These are phyloP conservation scores for Baorangia bicolor DNA, from an alignment of 768 basidiomycete species.

Conservation along the genomic window DNA sequence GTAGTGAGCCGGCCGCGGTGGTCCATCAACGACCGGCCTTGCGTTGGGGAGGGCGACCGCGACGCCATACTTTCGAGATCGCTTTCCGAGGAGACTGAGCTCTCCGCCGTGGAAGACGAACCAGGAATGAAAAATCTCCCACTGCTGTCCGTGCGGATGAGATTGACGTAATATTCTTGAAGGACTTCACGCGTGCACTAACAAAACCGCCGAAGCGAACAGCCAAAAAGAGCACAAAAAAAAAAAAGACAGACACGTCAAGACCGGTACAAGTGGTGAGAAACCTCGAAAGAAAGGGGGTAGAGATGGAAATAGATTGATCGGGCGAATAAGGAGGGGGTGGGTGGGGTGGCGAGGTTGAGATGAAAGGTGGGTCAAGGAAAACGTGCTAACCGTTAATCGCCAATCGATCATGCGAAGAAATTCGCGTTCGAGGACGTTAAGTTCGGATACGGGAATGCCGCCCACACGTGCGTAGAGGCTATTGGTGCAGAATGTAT, in stretches of 20 bases:
- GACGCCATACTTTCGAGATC: slow-evolving; percentile 54
- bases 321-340: slow-evolving; percentile 11
- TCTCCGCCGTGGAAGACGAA: slow-evolving; percentile 40
- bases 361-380: slow-evolving; percentile 17
- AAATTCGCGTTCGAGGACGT: slow-evolving; percentile 93
- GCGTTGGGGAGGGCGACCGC: slow-evolving; percentile 49
- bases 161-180: slow-evolving; percentile 92
- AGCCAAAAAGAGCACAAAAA: neutral
- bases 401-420: slow-evolving; percentile 91
- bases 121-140: slow-evolving; percentile 56
- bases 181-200: slow-evolving; percentile 90
- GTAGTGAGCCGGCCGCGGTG: slow-evolving; percentile 26
- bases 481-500: slow-evolving; percentile 91
- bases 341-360: slow-evolving; percentile 1
- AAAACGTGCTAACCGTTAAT: slow-evolving; percentile 72
- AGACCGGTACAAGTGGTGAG: slow-evolving; percentile 16
- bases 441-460: slow-evolving; percentile 86
- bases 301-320: neutral
- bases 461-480: slow-evolving; percentile 97
- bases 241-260: slow-evolving; percentile 19
- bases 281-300: neutral
- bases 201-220: slow-evolving; percentile 5
- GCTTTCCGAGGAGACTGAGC: slow-evolving; percentile 46
- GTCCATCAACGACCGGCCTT: slow-evolving; percentile 21
- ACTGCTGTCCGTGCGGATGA: slow-evolving; percentile 79